Base-by-base conservation (phyloP, 352 stramenopile species). In the Phytophthora crassamura region DNA sequence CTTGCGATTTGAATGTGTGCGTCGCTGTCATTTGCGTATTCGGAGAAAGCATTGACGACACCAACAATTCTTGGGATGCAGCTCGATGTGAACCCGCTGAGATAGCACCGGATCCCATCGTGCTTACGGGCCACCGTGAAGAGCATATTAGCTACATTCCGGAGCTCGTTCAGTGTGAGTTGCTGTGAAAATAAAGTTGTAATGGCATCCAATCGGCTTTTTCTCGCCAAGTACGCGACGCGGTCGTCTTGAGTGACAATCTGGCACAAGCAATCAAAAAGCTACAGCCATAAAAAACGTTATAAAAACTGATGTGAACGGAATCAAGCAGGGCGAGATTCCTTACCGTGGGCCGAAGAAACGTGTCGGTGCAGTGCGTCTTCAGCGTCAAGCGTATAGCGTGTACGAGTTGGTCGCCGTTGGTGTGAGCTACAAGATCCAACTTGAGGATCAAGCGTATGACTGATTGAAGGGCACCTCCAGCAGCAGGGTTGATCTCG, bases 321-420 rank as follows among this genome's bases (percentile, higher is more conserved):
- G 14, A 30, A 11, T 7, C 11, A 25, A 38, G 38, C 16, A 14
- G 32, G 22, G 38, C 7, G 34, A 6, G 3, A 25, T 25, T n/a
- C 15, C 32, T 7, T 69, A 72, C 64, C 35, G 68, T 45, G 11
- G 72, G 72, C n/a, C 72, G 72, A 30, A 77, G 53, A 43, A 79
- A 75, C 4, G 72, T 79, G n/a, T 71, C 53, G 14, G 67, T 57
- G 10, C 15, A 65, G 22, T 79, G 72, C 2, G 39, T 7, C 34
- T 63, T 61, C 11, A 77, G 28, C 30, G 58, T 72, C n/a, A 63
- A 33, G 35, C 72, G 77, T 43, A 77, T 64, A 4, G 64, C 68
- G 10, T 61, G 36, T 7, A 75, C 68, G 15, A 79, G 46, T 28
- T 75, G 54, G 12, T 77, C 58, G 2, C 64, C 69, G 25, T 69